Percentiles rank a stretch among this genome's conserved stretches.
phyloP scores from a whole-genome alignment of 257 asterid genomes.

The Solanum paucissectum region DNA sequence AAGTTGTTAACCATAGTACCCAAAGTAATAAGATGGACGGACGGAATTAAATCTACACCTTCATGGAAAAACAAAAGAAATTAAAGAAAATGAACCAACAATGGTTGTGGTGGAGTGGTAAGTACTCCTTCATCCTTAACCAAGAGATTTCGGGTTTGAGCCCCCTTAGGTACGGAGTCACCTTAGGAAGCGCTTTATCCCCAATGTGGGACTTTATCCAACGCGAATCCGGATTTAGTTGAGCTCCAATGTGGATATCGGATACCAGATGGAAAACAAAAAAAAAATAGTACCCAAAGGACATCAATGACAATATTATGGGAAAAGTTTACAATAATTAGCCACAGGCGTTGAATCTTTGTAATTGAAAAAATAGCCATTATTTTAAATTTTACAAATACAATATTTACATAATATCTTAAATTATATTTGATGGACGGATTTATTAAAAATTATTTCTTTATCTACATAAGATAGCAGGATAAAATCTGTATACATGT shows the following conservation, averaged over 20 bases:
- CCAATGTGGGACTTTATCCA: accelerated
- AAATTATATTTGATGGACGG: background rate
- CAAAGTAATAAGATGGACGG: background rate
- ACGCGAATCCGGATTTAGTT: too few relatives aligned
- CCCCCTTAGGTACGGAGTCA: too few relatives aligned
- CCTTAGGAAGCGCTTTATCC: too few relatives aligned
- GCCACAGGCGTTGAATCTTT: background rate
- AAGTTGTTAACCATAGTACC: background rate
- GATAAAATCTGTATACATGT: background rate
- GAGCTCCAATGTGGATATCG: accelerated
- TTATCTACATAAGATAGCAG: background rate
- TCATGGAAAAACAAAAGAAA: background rate
- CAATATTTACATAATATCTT: background rate
- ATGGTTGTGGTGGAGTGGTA: too few relatives aligned
- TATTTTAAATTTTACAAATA: background rate
- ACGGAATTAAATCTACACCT: background rate
- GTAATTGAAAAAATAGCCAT: background rate
- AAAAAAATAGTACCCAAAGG: background rate
- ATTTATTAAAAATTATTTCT: background rate
- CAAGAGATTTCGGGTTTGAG: too few relatives aligned
- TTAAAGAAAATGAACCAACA: too few relatives aligned
- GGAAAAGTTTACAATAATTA: background rate
- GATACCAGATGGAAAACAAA: background rate
- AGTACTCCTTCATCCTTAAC: too few relatives aligned
- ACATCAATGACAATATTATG: background rate